phyloP scores from a whole-genome alignment of 2,329 filamentous ascomycete genomes.

The Leptodontidium sp. region DNA sequence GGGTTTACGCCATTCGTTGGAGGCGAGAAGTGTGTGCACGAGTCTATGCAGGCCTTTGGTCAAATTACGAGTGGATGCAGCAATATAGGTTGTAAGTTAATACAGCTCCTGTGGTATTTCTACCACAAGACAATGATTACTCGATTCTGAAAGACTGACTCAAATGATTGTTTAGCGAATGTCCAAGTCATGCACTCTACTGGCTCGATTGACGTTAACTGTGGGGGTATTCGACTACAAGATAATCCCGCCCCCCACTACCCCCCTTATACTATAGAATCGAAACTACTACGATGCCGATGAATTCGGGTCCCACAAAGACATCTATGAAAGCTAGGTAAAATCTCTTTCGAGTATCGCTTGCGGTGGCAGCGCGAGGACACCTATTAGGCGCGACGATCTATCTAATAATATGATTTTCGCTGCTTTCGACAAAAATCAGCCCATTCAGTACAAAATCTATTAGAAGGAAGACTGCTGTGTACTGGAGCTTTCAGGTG shows the following conservation, averaged over 20 bases:
- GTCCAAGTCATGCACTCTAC: slow-evolving; percentile 5
- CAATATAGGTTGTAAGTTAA: slow-evolving; percentile 8
- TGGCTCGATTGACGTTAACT: background rate
- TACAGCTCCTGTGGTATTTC: background rate
- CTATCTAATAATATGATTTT: background rate
- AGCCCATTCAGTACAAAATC: slow-evolving; percentile 13
- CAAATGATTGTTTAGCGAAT: background rate
- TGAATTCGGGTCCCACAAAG: slow-evolving; percentile 9
- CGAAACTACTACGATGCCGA: background rate
- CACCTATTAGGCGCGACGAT: background rate
- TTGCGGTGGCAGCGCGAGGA: background rate
- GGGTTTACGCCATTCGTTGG: background rate
- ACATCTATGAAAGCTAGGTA: background rate
- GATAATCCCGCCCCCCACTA: background rate
- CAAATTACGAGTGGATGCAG: slow-evolving; percentile 2
- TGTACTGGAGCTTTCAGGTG: background rate
- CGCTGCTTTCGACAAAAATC: background rate
- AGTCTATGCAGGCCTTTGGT: background rate
- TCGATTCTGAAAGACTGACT: background rate
- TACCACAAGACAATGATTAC: background rate
- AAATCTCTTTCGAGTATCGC: background rate
- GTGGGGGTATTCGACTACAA: slow-evolving; percentile 14
- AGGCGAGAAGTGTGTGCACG: background rate
- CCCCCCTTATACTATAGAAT: background rate
- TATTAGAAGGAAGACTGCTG: slow-evolving; percentile 20